A percentile compares a stretch with the other conserved stretches of the same genome.
These are phyloP conservation scores for Trichoderma virens DNA, from an alignment of 495 filamentous ascomycete species.

Conservation along the genomic window DNA sequence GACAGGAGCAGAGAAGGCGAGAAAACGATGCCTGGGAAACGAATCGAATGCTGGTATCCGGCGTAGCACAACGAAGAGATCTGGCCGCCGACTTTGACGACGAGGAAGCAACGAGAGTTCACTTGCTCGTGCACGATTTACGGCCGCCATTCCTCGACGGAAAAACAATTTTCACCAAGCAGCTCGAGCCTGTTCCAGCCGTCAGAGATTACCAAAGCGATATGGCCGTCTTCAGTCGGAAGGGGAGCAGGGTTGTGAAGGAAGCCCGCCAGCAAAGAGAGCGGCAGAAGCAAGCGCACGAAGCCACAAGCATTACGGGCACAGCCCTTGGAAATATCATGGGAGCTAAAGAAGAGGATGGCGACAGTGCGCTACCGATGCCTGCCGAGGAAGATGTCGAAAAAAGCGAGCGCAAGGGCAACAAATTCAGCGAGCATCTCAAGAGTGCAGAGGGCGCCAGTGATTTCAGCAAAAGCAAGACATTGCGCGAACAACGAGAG, in stretches of 20 bases:
- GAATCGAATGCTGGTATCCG: slow-evolving; percentile 95
- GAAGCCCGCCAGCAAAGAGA: slow-evolving; percentile 89
- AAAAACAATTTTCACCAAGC: slow-evolving; percentile 91
- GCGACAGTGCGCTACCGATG: slow-evolving; percentile 73
- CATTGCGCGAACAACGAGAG: slow-evolving; percentile 83
- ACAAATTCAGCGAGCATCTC: slow-evolving; percentile 85
- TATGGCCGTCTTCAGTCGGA: slow-evolving; percentile 96
- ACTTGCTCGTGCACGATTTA: slow-evolving; percentile 88
- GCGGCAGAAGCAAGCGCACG: slow-evolving; percentile 88
- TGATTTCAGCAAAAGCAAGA: slow-evolving; percentile 87
- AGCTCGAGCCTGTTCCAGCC: slow-evolving; percentile 89
- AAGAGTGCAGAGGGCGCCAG: slow-evolving; percentile 87
- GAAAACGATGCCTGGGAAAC: slow-evolving; percentile 97
- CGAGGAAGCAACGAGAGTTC: slow-evolving; percentile 81
- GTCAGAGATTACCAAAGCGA: slow-evolving; percentile 93
- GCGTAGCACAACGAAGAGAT: slow-evolving; percentile 84
- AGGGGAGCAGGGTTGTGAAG: slow-evolving; percentile 87
- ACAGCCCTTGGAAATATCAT: slow-evolving; percentile 90
- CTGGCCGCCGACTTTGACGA: slow-evolving; percentile 76
- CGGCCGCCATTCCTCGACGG: slow-evolving; percentile 95
- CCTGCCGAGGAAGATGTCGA: slow-evolving; percentile 61
- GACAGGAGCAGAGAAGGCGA: slow-evolving; percentile 75
- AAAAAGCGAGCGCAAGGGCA: slow-evolving; percentile 44
- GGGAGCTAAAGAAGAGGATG: slow-evolving; percentile 91
- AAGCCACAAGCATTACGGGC: slow-evolving; percentile 88